Base-by-base conservation (phyloP, 495 filamentous ascomycete species). In the Hyphodiscus hymeniophilus region DNA sequence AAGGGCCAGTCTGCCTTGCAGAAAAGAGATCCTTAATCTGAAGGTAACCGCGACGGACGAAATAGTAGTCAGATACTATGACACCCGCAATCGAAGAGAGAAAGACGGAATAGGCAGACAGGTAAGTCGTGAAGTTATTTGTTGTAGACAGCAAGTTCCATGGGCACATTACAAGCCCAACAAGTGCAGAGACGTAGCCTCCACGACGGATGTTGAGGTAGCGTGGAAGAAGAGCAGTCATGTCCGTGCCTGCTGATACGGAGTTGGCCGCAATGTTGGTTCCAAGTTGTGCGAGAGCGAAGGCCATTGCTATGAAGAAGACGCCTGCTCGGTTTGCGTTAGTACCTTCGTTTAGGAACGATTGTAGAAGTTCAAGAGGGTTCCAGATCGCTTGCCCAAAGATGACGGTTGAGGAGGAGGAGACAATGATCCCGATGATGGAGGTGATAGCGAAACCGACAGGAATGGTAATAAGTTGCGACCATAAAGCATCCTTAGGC, bases 241-340 rank as follows among this genome's bases (percentile, higher is more conserved):
- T 74, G 60, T 96, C 90, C 0, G 89, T 92, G 16, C 90, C 90
- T 24, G 88, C 85, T 8, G 86, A 91, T 42, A 94, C 82, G 0
- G 82, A 87, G 66, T 96, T 96, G 50, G 89, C 89, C 3, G 89
- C 85, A 54, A 95, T 95, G 57, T 96, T 96, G 34, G 90, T 94
- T 39, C 90, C 90, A 1, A 60, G 57, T 62, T 95, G 89, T 12
- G 90, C 89, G 11, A 96, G 74, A 3, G 84, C 74, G 62, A 95
- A 95, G 5, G 88, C 88, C 17, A 75, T 60, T 0, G 87, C 69
- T 54, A 95, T 94, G 50, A 95, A 71, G 62, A 95, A 96, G 51
- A 95, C 87, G 31, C 88, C 90, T 50, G 89, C 87, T 22, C 90
- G 84, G 57, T 89, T 81, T 7, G 66, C 80, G 13, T 81, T 80